Base-by-base conservation (phyloP, 2,329 filamentous ascomycete species). In the Setomelanomma holmii region DNA sequence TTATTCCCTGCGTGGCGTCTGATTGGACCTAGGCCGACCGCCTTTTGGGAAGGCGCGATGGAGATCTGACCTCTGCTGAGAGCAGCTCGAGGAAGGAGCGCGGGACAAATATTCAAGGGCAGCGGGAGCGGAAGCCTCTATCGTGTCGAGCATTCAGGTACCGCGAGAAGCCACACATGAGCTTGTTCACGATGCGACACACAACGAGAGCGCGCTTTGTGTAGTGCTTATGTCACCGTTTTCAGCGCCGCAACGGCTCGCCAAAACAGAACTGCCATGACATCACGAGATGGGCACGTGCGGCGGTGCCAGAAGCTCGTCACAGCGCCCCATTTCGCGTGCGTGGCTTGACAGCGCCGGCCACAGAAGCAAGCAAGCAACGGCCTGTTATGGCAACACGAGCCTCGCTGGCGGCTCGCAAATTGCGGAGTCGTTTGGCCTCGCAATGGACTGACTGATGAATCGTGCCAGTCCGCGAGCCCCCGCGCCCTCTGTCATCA, bases 21-120 rank as follows among this genome's bases (percentile, higher is more conserved):
- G 50, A 68, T 68, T 70, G 64, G 67, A 21, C 23, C 19, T 22
- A 36, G 49, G 22, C 33, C 59, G 58, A 67, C 63, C 55, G 68
- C 61, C 57, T 58, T 67, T 67, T 61, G 63, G 58, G 53, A 66
- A 54, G 48, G 58, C 53, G 59, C 51, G 53, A 51, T 51, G 56
- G 45, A 55, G 62, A 67, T 69, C 56, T 43, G 49, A 34, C 46
- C 51, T 55, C 48, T 38, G 57, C 56, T 60, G 59, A 65, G 59
- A 65, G 49, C 54, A 50, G 49, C n/a, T 45, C 40, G 50, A 55
- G 45, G 52, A 55, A 12, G 35, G 36, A n/a, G 22, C 21, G 45
- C 36, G 58, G 56, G 51, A 43, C 7, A 57, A 49, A 52, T 57
- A 65, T 60, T 53, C 52, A 55, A 58, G 49, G 50, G 56, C 45